phyloP scores from a whole-genome alignment of 495 filamentous ascomycete species.

The Penicillium crystallinum region DNA sequence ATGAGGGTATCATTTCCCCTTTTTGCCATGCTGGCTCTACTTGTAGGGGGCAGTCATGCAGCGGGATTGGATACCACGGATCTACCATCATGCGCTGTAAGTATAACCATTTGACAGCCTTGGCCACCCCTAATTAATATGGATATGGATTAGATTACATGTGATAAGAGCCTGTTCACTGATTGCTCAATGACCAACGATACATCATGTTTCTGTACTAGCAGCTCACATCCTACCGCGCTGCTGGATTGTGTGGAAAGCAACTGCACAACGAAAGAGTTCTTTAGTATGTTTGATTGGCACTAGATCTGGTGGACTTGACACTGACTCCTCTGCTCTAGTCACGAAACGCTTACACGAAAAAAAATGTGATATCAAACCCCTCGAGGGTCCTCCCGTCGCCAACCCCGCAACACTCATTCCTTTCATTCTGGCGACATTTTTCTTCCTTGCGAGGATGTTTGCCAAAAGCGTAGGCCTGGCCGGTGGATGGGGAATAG shows the following conservation, averaged over 20 bases:
- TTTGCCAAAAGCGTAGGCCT: slow-evolving; percentile 24
- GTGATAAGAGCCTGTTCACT: slow-evolving; percentile 2
- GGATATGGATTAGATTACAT: background rate
- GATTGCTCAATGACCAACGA: slow-evolving; percentile 10
- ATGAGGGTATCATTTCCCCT: slow-evolving; percentile 8
- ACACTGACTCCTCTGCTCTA: slow-evolving; percentile 5
- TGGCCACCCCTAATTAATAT: background rate
- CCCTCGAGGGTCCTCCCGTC: slow-evolving; percentile 7
- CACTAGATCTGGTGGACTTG: background rate
- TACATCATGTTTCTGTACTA: slow-evolving; percentile 13
- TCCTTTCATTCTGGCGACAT: slow-evolving; percentile 20
- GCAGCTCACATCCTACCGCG: background rate
- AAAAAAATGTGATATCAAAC: slow-evolving; percentile 16
- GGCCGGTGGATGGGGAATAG: slow-evolving; percentile 30
- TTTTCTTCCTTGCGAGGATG: slow-evolving; percentile 24
- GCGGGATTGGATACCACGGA: background rate
- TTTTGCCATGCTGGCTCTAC: slow-evolving; percentile 4
- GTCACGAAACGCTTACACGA: slow-evolving; percentile 18
- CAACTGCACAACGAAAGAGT: slow-evolving; percentile 15
- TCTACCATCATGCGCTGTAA: slow-evolving; percentile 13
- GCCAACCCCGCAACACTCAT: slow-evolving; percentile 12
- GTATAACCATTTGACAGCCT: background rate
- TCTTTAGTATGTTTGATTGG: slow-evolving; percentile 14
- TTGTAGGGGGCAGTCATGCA: slow-evolving; percentile 3
- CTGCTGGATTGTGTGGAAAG: slow-evolving; percentile 10